A percentile compares a stretch with the other conserved stretches of the same genome.
Conservation (phyloP, 106 monocot genomes). For the Dioscorea dumetorum region DNA sequence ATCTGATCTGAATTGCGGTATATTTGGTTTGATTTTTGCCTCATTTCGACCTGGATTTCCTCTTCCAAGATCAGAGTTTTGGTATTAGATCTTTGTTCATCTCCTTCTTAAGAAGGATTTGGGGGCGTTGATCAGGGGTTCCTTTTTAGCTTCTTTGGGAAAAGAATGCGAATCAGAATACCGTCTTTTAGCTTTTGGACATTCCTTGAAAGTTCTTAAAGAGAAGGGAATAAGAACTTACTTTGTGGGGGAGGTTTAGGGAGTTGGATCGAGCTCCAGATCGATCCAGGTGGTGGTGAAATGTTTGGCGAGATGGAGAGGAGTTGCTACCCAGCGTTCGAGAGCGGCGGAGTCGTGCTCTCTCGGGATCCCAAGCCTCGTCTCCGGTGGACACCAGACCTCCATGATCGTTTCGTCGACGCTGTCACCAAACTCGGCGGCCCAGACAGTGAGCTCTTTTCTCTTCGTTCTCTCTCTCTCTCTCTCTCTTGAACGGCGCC, state of each 20-base stretch:
- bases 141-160: no score
- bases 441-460: slow-evolving; percentile 47
- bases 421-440: slow-evolving; percentile 84
- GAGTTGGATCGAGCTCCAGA: not conserved
- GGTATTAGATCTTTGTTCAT: no score
- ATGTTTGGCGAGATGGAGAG: not conserved
- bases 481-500: no score
- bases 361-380: slow-evolving; percentile 76
- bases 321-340: not conserved
- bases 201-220: not conserved
- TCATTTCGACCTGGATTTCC: no score
- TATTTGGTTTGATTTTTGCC: no score
- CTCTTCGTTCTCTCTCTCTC: not conserved
- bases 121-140: no score
- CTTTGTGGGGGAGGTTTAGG: not conserved
- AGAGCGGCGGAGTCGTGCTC: slow-evolving; percentile 17
- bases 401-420: slow-evolving; percentile 82
- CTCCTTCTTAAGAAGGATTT: no score
- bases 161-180: no score
- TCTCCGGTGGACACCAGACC: slow-evolving; percentile 85
- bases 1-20: no score
- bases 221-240: not conserved
- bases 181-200: not conserved
- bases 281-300: not conserved
- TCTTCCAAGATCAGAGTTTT: no score